Conservation (phyloP, 1,284 basidiomycete genomes). For the Tilletiopsis washingtonensis region DNA sequence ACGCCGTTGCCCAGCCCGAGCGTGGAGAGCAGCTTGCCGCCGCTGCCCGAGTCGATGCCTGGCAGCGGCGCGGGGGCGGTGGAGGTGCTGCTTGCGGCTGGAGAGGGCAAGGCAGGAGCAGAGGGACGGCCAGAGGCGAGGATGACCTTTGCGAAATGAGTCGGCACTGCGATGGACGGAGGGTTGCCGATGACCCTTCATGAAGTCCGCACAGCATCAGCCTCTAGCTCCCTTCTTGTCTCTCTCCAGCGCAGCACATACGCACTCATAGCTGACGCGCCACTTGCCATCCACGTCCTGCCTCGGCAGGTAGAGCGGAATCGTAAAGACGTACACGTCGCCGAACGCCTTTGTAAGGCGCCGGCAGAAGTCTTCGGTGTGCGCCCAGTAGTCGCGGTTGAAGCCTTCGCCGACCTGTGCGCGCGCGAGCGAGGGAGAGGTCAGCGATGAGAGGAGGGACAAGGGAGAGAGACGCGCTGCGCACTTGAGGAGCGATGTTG, state of each 20-base stretch:
- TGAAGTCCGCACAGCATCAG: neutral
- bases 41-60: neutral
- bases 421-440: no score
- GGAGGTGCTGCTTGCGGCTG: neutral
- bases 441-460: no score
- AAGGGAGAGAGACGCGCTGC: no score
- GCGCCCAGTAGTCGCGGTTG: constrained; percentile 76
- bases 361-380: constrained; percentile 80
- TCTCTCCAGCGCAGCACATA: no score
- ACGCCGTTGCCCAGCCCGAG: constrained; percentile 10
- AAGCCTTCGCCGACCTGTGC: constrained; percentile 95
- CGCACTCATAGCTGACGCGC: constrained; percentile 65
- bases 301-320: constrained; percentile 90
- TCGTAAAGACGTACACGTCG: constrained; percentile 94
- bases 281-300: constrained; percentile 81
- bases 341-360: constrained; percentile 74
- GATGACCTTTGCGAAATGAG: constrained; percentile 96
- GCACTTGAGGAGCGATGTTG: constrained; percentile 97
- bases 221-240: neutral
- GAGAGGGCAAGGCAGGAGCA: neutral
- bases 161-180: constrained; percentile 83
- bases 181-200: constrained; percentile 84
- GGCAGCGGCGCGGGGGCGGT: neutral
- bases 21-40: neutral
- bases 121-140: constrained; percentile 53